These are phyloP conservation scores for Viola pubescens DNA, from an alignment of 441 rosid genomes.

Conservation along the genomic window DNA sequence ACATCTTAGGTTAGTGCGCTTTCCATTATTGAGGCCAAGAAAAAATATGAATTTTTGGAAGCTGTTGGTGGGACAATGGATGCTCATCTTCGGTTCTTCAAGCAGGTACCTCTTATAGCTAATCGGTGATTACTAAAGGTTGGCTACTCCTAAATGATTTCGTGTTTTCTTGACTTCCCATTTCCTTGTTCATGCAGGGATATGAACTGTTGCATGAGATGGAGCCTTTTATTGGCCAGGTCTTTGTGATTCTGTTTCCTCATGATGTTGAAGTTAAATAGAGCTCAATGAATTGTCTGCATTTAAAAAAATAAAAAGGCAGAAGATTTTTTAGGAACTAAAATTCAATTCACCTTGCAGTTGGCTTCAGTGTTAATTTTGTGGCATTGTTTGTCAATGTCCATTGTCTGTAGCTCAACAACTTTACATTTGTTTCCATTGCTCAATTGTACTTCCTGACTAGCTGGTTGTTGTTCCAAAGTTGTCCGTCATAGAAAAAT, in stretches of 20 bases:
- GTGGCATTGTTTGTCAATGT: neutral
- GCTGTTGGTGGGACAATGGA: slow-evolving; percentile 89
- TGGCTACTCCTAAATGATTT: slow-evolving; percentile 4
- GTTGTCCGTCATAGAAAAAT: slow-evolving; percentile 7
- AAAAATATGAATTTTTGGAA: slow-evolving; percentile 83
- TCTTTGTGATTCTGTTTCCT: slow-evolving; percentile 18
- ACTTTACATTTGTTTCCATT: neutral
- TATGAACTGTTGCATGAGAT: slow-evolving; percentile 81
- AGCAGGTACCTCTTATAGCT: slow-evolving; percentile 49
- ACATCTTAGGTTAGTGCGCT: slow-evolving; percentile 59
- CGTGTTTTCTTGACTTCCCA: slow-evolving; percentile 10
- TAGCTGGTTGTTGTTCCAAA: slow-evolving; percentile 1
- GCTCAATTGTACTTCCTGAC: slow-evolving; percentile 4
- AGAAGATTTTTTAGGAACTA: neutral
- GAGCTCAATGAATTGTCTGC: neutral
- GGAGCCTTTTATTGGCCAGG: slow-evolving; percentile 93
- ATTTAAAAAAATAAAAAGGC: neutral
- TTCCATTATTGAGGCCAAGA: slow-evolving; percentile 82
- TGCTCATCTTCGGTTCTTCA: slow-evolving; percentile 91
- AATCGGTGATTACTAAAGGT: slow-evolving; percentile 7
- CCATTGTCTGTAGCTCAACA: neutral
- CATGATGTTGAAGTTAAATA: neutral
- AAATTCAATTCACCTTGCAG: neutral
- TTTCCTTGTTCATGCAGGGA: slow-evolving; percentile 43
- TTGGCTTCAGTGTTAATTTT: neutral